Percentiles rank a stretch among this genome's conserved stretches.
Conservation (phyloP, 192 early-diverging fungal species). For the Pilobolus umbonatus region DNA sequence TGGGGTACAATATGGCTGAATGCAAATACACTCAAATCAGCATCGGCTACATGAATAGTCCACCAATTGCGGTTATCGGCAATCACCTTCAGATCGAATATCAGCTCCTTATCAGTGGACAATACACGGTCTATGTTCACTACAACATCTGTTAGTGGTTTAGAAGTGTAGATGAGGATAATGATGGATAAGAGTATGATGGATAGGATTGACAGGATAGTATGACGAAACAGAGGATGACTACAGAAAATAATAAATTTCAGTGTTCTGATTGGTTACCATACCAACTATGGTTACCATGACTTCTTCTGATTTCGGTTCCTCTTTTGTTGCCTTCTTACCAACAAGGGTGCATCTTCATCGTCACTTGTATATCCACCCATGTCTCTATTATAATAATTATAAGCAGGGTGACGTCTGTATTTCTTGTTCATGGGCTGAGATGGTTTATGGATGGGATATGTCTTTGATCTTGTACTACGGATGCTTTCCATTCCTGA, state of each 20-base stretch:
- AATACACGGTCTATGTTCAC: conserved; percentile 51
- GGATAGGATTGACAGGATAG: not conserved
- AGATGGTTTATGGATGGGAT: not conserved
- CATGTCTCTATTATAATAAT: not conserved
- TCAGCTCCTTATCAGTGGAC: conserved; percentile 63
- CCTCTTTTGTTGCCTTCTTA: not conserved
- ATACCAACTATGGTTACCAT: conserved; percentile 17
- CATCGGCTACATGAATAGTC: conserved; percentile 48
- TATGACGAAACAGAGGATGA: not conserved
- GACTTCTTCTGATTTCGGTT: not conserved
- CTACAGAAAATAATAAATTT: not conserved
- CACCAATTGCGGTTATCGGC: conserved; percentile 55
- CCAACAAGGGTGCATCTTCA: conserved; percentile 21
- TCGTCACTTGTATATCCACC: conserved; percentile 35
- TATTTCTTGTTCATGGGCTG: not conserved
- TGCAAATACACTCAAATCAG: conserved; percentile 63
- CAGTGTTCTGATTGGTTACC: not conserved
- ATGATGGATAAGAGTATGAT: not conserved
- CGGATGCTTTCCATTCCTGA: too few relatives aligned
- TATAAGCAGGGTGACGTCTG: not conserved
- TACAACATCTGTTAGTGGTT: conserved; percentile 16
- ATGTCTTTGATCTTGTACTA: too few relatives aligned
- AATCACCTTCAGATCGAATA: conserved; percentile 59
- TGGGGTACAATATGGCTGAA: conserved; percentile 32
- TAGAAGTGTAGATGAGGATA: conserved; percentile 12